Percentiles rank a stretch among this genome's conserved stretches.
These are phyloP conservation scores for Haematococcus sp. DNA, from an alignment of 139 green algal genomes.

Conservation along the genomic window DNA sequence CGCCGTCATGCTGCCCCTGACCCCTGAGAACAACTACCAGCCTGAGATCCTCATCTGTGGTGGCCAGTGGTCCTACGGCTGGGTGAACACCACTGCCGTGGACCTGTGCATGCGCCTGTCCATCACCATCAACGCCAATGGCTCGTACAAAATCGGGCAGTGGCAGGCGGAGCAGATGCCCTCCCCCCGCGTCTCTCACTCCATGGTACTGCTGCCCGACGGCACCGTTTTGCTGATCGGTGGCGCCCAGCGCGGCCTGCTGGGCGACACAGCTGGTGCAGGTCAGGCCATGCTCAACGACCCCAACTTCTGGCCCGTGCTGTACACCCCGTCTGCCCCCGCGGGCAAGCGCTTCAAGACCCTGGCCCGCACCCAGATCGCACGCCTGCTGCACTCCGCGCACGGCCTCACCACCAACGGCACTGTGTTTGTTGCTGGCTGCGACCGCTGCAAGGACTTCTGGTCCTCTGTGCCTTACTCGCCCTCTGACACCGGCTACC, in stretches of 20 bases:
- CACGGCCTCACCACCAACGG: slow-evolving; percentile 32
- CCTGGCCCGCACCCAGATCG: slow-evolving; percentile 14
- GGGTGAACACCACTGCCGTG: slow-evolving; percentile 18
- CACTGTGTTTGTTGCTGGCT: slow-evolving; percentile 29
- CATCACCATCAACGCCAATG: neutral
- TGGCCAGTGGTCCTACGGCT: slow-evolving; percentile 11
- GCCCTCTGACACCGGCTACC: slow-evolving; percentile 9
- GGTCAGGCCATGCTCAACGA: slow-evolving; percentile 23
- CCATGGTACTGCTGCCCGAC: slow-evolving; percentile 22
- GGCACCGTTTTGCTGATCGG: slow-evolving; percentile 29
- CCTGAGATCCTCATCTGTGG: slow-evolving; percentile 33
- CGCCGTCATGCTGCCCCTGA: slow-evolving; percentile 28
- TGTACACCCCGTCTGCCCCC: slow-evolving; percentile 17
- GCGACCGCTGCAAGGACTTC: slow-evolving; percentile 29
- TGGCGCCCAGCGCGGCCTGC: slow-evolving; percentile 26
- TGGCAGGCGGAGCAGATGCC: slow-evolving; percentile 24
- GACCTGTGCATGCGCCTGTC: slow-evolving; percentile 15
- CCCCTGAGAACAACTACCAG: slow-evolving; percentile 20
- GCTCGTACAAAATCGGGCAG: slow-evolving; percentile 9
- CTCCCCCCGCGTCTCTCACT: slow-evolving; percentile 14
- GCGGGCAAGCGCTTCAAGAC: slow-evolving; percentile 9
- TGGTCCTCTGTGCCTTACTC: slow-evolving; percentile 7
- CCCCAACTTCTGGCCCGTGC: slow-evolving; percentile 25
- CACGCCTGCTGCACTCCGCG: slow-evolving; percentile 33
- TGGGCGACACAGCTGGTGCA: slow-evolving; percentile 13